Base-by-base conservation (phyloP, 2,329 filamentous ascomycete genomes). In the Fusarium goolgardi region DNA sequence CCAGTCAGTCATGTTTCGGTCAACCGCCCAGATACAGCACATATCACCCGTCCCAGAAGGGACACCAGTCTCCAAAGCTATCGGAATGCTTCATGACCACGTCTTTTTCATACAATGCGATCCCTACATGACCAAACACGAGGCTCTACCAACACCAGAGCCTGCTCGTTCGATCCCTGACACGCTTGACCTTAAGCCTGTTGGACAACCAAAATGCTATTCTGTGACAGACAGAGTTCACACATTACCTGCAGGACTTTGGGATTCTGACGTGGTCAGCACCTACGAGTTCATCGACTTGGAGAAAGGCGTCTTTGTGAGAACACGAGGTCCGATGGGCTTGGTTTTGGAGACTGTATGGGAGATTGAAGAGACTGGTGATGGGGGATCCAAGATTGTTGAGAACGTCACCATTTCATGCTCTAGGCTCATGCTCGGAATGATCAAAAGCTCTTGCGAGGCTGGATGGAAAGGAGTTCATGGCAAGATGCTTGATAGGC, bases 261-360 rank as follows among this genome's bases (percentile, higher is more conserved):
- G 84, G 84, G 84, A 85, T 71, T 83, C 80, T 52, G 82, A 83
- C 47, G 82, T 87, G 9, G 79, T 83, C 53, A 86, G 84, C 77
- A 81, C 75, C 8, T 85, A 85, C 71, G 85, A 87, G 75, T 84
- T 87, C 63, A 82, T 83, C 20, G 76, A 85, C 63, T 76, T 83
- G 20, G 77, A 77, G n/a, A 78, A 75, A 29, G 86, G 86, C 20
- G 70, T 85, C 9, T 87, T 86, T 72, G 82, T 85, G 41, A 76
- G 85, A 12, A 82, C 87, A 55, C 78, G 77, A 43, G 84, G 83
- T 40, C 85, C 85, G 21, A 70, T 88, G 74, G 80, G 78, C 44
- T 77, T 86, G 34, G 75, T 83, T 4, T 83, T 88, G 79, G 85
- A 88, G 73, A 85, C 85, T 18, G 71, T 80, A 18, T 88, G 85